phyloP scores from a whole-genome alignment of 345 rosid genomes.

The Salix udensis region DNA sequence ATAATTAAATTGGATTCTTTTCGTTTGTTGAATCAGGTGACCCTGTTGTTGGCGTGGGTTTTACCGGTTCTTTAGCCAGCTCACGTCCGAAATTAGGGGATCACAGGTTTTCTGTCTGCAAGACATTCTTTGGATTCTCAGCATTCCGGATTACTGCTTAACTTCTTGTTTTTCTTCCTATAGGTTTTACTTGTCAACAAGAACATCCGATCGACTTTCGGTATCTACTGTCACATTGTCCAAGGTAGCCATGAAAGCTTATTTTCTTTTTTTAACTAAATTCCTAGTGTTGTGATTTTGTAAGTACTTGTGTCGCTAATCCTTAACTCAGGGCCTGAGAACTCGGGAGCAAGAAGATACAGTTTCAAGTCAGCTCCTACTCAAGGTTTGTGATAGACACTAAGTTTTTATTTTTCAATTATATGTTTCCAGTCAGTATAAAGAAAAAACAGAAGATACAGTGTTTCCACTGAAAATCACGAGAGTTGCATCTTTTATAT shows the following conservation, averaged over 20 bases:
- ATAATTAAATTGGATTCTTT: background rate
- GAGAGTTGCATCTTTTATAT: background rate
- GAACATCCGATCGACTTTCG: constrained; percentile 59
- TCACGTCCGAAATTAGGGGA: constrained; percentile 64
- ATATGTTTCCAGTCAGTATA: background rate
- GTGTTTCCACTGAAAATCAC: background rate
- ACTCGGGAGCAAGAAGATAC: constrained; percentile 76
- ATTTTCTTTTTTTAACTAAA: background rate
- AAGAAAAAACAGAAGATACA: too few species aligned
- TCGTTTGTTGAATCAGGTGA: constrained; percentile 38
- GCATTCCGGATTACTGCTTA: background rate
- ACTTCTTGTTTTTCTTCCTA: background rate
- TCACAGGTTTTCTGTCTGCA: constrained; percentile 48
- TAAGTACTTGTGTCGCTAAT: background rate
- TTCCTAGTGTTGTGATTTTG: background rate
- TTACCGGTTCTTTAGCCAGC: constrained; percentile 75
- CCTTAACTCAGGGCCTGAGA: constrained; percentile 51
- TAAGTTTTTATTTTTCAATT: background rate
- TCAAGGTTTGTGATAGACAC: constrained; percentile 49
- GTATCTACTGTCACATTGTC: constrained; percentile 63
- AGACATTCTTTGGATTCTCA: background rate
- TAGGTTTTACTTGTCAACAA: constrained; percentile 71
- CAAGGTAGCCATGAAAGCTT: constrained; percentile 39
- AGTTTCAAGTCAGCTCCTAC: constrained; percentile 61
- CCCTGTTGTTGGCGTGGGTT: constrained; percentile 83